Evolutionary conservation across 257 asterid species (phyloP).

Genomic region (Plantago major): DNA sequence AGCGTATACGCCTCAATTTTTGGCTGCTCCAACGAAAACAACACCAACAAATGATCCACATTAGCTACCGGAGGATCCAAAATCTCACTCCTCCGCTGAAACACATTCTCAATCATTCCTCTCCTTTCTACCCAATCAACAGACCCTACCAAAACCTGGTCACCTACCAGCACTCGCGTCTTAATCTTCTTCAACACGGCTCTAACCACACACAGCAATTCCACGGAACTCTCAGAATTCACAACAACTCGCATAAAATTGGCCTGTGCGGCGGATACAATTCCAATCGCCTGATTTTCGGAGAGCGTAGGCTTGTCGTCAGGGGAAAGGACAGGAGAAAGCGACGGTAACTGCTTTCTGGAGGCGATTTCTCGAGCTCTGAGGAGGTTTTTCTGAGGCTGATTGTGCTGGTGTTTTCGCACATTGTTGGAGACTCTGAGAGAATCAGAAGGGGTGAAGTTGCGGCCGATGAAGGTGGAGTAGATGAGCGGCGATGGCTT

Average conservation of each 20-base stretch:
- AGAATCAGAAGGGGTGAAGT: slow-evolving; percentile 28
- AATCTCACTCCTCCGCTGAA: slow-evolving; percentile 63
- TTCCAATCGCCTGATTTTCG: slow-evolving; percentile 77
- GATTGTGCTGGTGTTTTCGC: slow-evolving; percentile 53
- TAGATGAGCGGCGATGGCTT: slow-evolving; percentile 32
- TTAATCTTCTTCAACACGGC: slow-evolving; percentile 88
- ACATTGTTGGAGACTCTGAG: slow-evolving; percentile 39
- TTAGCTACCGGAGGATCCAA: slow-evolving; percentile 92
- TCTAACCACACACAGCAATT: slow-evolving; percentile 82
- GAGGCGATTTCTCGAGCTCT: slow-evolving; percentile 61
- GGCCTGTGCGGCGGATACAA: slow-evolving; percentile 81
- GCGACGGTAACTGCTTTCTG: slow-evolving; percentile 56
- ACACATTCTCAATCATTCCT: slow-evolving; percentile 92
- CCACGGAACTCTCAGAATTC: slow-evolving; percentile 42
- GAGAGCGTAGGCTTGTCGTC: slow-evolving; percentile 46
- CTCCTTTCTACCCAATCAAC: slow-evolving; percentile 87
- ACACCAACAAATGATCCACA: slow-evolving; percentile 78
- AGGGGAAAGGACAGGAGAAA: slow-evolving; percentile 58
- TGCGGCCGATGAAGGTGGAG: slow-evolving; percentile 30
- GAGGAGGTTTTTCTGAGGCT: slow-evolving; percentile 52
- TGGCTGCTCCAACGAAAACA: slow-evolving; percentile 84
- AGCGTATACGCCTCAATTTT: slow-evolving; percentile 63
- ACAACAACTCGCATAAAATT: slow-evolving; percentile 96
- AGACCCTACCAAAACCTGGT: slow-evolving; percentile 78
- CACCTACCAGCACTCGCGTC: slow-evolving; percentile 93